Evolutionary conservation across 1,284 basidiomycete species (phyloP).

Genomic region (Phellinidium pouzarii): DNA sequence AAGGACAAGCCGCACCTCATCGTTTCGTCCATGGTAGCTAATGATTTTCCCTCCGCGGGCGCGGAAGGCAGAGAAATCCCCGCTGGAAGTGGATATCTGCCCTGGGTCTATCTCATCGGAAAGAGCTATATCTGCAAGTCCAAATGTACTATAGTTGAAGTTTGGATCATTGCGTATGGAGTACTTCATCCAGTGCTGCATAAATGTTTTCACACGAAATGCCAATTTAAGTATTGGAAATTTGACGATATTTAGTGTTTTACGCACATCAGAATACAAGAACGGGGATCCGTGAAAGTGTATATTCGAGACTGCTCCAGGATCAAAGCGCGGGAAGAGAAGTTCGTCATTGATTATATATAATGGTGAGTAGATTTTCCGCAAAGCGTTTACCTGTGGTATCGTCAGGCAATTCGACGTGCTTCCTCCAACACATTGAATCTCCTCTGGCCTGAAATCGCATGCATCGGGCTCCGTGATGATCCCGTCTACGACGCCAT

Average conservation of each 20-base stretch:
- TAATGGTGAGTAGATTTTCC: conserved; percentile 27
- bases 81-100: conserved; percentile 14
- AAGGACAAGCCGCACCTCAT: conserved; percentile 12
- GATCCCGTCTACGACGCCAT: conserved; percentile 30
- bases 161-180: conserved; percentile 14
- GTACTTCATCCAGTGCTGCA: conserved; percentile 18
- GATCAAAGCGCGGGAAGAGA: conserved; percentile 25
- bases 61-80: conserved; percentile 22
- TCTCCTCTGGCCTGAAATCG: conserved; percentile 23
- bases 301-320: conserved; percentile 7
- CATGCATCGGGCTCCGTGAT: conserved; percentile 27
- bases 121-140: conserved; percentile 15
- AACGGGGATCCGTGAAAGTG: neutral
- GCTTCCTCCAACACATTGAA: conserved; percentile 21
- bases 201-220: too few relatives aligned
- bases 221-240: neutral
- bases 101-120: conserved; percentile 15
- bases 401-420: conserved; percentile 27
- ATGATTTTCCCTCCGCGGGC: conserved; percentile 23
- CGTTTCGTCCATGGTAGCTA: conserved; percentile 21
- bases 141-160: conserved; percentile 8
- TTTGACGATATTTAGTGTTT: conserved; percentile 1
- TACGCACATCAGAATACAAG: neutral
- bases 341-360: conserved; percentile 27
- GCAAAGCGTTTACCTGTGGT: conserved; percentile 29